Conservation (phyloP, 164 flowering plant genomes). For the Nelumbo lutea region DNA sequence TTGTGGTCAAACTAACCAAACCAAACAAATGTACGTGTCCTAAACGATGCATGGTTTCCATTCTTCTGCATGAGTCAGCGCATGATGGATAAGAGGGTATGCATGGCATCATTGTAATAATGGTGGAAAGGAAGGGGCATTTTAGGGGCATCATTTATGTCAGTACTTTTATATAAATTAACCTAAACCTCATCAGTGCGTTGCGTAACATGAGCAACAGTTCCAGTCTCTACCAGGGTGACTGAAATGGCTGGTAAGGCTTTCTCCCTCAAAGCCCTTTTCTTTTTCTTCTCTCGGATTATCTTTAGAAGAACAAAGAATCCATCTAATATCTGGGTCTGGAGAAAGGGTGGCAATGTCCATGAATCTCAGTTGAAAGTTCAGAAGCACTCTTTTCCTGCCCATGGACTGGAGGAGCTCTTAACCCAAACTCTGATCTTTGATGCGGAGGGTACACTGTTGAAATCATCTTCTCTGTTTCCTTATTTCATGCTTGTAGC, state of each 20-base stretch:
- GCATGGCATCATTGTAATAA: neutral
- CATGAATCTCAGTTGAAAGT: slow-evolving; percentile 13
- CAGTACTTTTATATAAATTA: too few relatives aligned
- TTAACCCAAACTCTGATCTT: slow-evolving; percentile 29
- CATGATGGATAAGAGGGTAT: too few relatives aligned
- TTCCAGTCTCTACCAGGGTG: neutral
- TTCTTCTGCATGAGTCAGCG: too few relatives aligned
- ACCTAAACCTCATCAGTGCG: neutral
- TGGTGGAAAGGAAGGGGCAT: neutral
- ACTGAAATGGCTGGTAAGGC: neutral
- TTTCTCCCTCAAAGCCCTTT: slow-evolving; percentile 3
- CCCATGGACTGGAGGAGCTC: neutral
- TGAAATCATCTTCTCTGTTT: slow-evolving; percentile 31
- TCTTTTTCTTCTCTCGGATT: slow-evolving; percentile 12
- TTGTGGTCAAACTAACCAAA: too few relatives aligned
- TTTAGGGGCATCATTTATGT: neutral
- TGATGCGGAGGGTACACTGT: slow-evolving; percentile 40
- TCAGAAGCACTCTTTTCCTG: slow-evolving; percentile 19
- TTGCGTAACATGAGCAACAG: too few relatives aligned
- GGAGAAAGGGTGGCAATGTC: slow-evolving; percentile 4
- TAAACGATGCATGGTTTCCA: too few relatives aligned
- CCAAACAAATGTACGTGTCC: too few relatives aligned
- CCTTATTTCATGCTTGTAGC: slow-evolving; percentile 40
- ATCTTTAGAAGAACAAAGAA: slow-evolving; percentile 8
- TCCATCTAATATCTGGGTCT: neutral